A percentile compares a stretch with the other conserved stretches of the same genome.
Evolutionary conservation across 331 rosid species (phyloP).

Genomic region (Malus hybrid): DNA sequence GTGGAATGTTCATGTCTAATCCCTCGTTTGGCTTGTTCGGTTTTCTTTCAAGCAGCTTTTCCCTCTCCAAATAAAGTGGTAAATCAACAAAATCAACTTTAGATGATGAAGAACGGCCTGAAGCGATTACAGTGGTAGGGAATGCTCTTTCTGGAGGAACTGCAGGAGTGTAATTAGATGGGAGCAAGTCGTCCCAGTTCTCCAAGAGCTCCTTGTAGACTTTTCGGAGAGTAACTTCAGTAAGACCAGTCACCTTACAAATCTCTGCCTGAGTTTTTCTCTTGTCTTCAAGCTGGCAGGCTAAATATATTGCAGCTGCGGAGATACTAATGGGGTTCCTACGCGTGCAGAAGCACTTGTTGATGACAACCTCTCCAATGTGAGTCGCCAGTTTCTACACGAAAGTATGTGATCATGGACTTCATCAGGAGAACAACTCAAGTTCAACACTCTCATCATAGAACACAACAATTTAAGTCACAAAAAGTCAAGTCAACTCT

Average conservation of each 20-base stretch:
- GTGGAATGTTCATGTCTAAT: slow-evolving; percentile 37
- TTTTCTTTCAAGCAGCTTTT: slow-evolving; percentile 50
- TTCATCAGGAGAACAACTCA: too few species aligned
- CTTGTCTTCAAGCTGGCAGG: slow-evolving; percentile 94
- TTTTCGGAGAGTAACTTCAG: slow-evolving; percentile 95
- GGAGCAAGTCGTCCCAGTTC: slow-evolving; percentile 95
- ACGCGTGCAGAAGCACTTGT: slow-evolving; percentile 99
- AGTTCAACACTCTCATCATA: slow-evolving; percentile 1
- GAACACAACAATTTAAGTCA: not conserved
- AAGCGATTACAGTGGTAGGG: slow-evolving; percentile 79
- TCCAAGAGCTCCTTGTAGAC: slow-evolving; percentile 94
- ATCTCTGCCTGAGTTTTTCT: slow-evolving; percentile 99
- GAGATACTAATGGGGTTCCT: slow-evolving; percentile 96
- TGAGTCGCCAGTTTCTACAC: slow-evolving; percentile 92
- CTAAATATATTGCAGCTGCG: slow-evolving; percentile 92
- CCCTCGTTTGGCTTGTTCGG: slow-evolving; percentile 42
- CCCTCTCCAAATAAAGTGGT: slow-evolving; percentile 42
- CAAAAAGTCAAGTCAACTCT: not conserved
- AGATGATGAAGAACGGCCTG: slow-evolving; percentile 65
- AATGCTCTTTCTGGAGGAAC: slow-evolving; percentile 44
- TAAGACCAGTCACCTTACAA: slow-evolving; percentile 95
- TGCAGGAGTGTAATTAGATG: slow-evolving; percentile 94
- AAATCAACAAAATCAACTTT: slow-evolving; percentile 55
- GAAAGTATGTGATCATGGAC: not conserved
- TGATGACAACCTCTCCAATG: slow-evolving; percentile 95